Base-by-base conservation (phyloP, 2,329 filamentous ascomycete species). In the Aquanectria penicillioides region DNA sequence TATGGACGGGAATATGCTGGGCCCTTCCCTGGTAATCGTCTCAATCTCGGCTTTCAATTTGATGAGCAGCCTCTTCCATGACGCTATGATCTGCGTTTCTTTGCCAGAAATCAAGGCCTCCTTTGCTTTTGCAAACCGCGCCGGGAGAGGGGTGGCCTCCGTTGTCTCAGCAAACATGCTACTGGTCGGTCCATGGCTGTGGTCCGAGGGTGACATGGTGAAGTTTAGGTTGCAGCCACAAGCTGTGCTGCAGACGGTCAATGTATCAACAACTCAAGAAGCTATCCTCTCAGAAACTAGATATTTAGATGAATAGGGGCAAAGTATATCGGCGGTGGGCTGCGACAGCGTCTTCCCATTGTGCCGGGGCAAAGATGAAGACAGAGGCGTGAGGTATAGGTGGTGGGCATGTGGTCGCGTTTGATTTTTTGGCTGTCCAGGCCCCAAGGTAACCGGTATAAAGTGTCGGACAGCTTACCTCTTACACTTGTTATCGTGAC, bases 111-210 rank as follows among this genome's bases (percentile, higher is more conserved):
- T 70, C 29, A 82, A 68, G 20, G 69, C 66, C 28, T 69, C 64
- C 59, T 82, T 82, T 50, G 81, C 69, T 15, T 72, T 68, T 10
- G 76, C 75, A 50, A 80, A 81, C 3, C 78, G 74, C 40, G 67
- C 57, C 12, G 78, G 77, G 3, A 81, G 71, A 40, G 74, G 74
- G 13, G 72, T 66, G 23, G 75, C 66, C 28, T 68, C 64, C 38
- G 67, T 70, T 13, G 57, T 65, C 44, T 65, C 58, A 38, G 67
- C 67, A 52, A 69, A 69, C 67, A 69, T 69, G 29, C 67, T 69
- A 49, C 61, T 68, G 26, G 66, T 68, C 6, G 66, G 66, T 11
- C 65, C 66, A 63, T 66, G 67, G 11, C 31, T 54, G 33, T 63
- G 63, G 20, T 54, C 53, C 17, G 59, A 59, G 23, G 59, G 55